These are phyloP conservation scores for Fonsecaea pedrosoi DNA, from an alignment of 2,329 filamentous ascomycete genomes.

Conservation along the genomic window DNA sequence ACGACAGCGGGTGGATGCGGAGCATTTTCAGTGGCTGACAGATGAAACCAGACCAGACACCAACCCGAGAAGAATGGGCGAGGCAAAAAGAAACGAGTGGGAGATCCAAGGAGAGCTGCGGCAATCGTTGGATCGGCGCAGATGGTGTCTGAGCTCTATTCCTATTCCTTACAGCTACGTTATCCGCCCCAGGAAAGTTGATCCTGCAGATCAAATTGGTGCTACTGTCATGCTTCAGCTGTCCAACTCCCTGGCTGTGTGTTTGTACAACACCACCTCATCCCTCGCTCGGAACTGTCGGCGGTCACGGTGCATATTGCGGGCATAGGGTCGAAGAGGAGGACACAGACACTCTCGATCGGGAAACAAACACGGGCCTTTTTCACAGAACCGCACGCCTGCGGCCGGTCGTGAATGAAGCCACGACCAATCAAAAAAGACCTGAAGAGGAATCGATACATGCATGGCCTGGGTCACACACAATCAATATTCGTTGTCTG, in stretches of 20 bases:
- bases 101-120: neutral
- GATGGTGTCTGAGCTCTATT: neutral
- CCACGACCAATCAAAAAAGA: neutral
- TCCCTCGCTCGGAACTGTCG: neutral
- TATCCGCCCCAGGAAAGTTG: neutral
- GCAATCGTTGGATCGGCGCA: too few relatives aligned
- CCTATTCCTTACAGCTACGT: neutral
- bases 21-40: constrained; percentile 15
- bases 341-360: neutral
- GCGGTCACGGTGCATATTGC: neutral
- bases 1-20: constrained; percentile 13
- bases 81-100: constrained; percentile 1
- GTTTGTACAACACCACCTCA: neutral
- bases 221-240: neutral
- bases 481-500: neutral
- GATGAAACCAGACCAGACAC: neutral
- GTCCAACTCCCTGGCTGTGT: neutral
- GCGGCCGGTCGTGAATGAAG: neutral
- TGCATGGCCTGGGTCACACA: constrained; percentile 1
- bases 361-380: neutral
- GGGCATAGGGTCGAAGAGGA: neutral
- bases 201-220: constrained; percentile 3
- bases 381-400: neutral
- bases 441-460: neutral
- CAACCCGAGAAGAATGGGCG: neutral